Conservation (phyloP, 1,284 basidiomycete genomes). For the Pterula multifida region DNA sequence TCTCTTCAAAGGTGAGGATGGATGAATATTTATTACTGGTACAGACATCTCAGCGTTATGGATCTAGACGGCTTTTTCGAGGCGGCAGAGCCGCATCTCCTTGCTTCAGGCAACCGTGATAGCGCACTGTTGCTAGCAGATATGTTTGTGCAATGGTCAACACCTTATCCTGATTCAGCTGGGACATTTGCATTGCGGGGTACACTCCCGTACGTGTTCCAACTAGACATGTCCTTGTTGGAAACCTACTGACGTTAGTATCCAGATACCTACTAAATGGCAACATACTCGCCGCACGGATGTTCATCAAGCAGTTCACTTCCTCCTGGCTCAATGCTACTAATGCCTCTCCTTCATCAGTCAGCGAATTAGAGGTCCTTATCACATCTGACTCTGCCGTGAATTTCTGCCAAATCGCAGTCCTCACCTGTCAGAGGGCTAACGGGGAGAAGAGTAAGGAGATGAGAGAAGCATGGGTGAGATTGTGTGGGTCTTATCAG, state of each 20-base stretch:
- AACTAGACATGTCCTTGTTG: constrained; percentile 4
- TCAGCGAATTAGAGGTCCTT: constrained; percentile 48
- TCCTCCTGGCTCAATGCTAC: constrained; percentile 36
- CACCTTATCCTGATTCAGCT: constrained; percentile 25
- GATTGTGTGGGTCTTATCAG: constrained; percentile 73
- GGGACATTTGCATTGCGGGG: constrained; percentile 77
- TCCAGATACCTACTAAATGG: constrained; percentile 75
- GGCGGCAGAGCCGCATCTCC: constrained; percentile 66
- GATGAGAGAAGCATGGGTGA: constrained; percentile 71
- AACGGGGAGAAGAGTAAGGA: constrained; percentile 63
- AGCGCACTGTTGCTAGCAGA: constrained; percentile 79
- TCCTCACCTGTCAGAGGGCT: constrained; percentile 74
- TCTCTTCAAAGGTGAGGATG: constrained; percentile 66
- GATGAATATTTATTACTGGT: neutral
- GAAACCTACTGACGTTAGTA: constrained; percentile 2
- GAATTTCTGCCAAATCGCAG: constrained; percentile 82
- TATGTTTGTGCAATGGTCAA: constrained; percentile 74
- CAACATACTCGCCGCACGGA: constrained; percentile 75
- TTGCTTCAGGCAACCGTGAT: constrained; percentile 78
- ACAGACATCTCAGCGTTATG: constrained; percentile 4
- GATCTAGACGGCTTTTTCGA: constrained; percentile 60
- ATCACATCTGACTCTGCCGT: constrained; percentile 63
- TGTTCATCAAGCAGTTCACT: constrained; percentile 72
- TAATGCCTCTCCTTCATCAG: constrained; percentile 19
- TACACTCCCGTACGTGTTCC: constrained; percentile 62